phyloP scores from a whole-genome alignment of 2,329 filamentous ascomycete species.

The Trichoderma breve region DNA sequence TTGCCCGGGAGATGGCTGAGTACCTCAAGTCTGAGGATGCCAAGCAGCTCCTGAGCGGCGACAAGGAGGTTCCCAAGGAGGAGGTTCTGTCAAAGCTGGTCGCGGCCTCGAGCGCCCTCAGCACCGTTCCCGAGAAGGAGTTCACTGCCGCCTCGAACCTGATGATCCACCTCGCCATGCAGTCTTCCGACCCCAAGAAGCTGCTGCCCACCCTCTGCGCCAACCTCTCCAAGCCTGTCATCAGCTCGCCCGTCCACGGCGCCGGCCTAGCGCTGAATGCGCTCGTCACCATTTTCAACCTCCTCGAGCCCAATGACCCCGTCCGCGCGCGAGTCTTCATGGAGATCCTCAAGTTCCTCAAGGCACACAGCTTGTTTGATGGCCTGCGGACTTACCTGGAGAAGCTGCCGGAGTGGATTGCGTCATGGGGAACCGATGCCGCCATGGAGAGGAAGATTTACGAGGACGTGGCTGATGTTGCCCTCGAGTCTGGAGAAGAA shows the following conservation, averaged over 20 bases:
- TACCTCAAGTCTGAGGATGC: slow-evolving; percentile 85
- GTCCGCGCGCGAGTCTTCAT: slow-evolving; percentile 88
- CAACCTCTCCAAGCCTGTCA: slow-evolving; percentile 83
- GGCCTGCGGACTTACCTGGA: slow-evolving; percentile 79
- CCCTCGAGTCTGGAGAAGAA: slow-evolving; percentile 72
- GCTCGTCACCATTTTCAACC: slow-evolving; percentile 95
- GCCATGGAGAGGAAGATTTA: slow-evolving; percentile 85
- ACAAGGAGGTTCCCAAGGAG: slow-evolving; percentile 67
- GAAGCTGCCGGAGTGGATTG: slow-evolving; percentile 78
- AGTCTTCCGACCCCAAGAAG: slow-evolving; percentile 80
- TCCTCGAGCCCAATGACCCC: slow-evolving; percentile 71
- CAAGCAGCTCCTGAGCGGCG: slow-evolving; percentile 69
- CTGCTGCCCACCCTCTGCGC: slow-evolving; percentile 85
- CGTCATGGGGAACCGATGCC: slow-evolving; percentile 76
- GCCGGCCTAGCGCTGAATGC: slow-evolving; percentile 83
- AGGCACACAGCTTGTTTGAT: slow-evolving; percentile 73
- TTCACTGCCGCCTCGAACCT: slow-evolving; percentile 96
- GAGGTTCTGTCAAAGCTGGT: slow-evolving; percentile 89
- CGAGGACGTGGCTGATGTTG: slow-evolving; percentile 76
- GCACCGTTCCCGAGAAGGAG: slow-evolving; percentile 89
- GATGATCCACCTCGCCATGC: slow-evolving; percentile 86
- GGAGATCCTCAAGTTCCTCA: slow-evolving; percentile 81
- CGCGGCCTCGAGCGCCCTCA: slow-evolving; percentile 72
- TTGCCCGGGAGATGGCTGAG: slow-evolving; percentile 89
- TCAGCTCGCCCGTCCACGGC: slow-evolving; percentile 81